These are phyloP conservation scores for Hyaloraphidium curvatum DNA, from an alignment of 192 early-diverging fungal genomes.

Conservation along the genomic window DNA sequence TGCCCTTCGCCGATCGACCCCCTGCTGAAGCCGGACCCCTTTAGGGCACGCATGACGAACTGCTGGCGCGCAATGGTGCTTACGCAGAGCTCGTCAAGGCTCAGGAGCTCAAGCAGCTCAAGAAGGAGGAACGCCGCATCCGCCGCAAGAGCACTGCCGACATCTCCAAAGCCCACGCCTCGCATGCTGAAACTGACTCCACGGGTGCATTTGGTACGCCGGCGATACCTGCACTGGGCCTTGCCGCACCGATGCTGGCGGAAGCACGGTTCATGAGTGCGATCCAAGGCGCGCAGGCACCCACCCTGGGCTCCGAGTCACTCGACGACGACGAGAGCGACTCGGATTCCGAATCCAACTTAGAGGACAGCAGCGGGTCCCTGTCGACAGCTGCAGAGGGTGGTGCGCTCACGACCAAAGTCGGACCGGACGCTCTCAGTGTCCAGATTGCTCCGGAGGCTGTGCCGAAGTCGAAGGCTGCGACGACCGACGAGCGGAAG, in stretches of 20 bases:
- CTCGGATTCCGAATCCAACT: too few species aligned
- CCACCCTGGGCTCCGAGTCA: too few species aligned
- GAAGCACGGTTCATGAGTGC: background rate
- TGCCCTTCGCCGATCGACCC: background rate
- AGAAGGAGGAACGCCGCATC: constrained; percentile 3
- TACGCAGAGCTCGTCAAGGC: constrained; percentile 34
- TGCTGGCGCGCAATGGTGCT: constrained; percentile 30
- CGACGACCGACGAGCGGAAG: too few species aligned
- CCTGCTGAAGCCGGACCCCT: too few species aligned
- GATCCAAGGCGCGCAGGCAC: background rate
- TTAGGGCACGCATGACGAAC: constrained; percentile 57
- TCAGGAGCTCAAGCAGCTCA: constrained; percentile 31
- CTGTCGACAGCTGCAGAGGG: too few species aligned
- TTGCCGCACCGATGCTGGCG: background rate
- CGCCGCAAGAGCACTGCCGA: background rate
- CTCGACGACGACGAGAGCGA: too few species aligned
- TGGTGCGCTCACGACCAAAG: too few species aligned
- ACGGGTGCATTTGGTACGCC: background rate
- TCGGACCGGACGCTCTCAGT: too few species aligned
- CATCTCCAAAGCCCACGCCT: background rate
- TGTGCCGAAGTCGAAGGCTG: too few species aligned
- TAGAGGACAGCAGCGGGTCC: too few species aligned
- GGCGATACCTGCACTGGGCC: background rate
- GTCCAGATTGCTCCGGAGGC: too few species aligned
- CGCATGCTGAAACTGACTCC: background rate